Base-by-base conservation (phyloP, 352 stramenopile species). In the Achlya hypogyna region DNA sequence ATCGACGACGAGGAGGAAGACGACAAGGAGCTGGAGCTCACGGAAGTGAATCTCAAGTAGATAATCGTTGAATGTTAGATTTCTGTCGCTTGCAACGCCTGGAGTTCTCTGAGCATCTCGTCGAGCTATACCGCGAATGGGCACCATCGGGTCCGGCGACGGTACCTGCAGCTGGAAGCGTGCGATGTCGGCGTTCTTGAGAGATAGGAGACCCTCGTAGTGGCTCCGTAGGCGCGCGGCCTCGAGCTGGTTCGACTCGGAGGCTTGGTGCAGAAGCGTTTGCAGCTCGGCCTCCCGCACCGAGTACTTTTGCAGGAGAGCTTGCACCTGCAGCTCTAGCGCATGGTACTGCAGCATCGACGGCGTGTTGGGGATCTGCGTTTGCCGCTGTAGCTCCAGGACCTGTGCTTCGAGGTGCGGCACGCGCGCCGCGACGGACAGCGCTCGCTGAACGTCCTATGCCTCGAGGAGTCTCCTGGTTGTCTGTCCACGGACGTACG, bases 271-370 rank as follows among this genome's bases (percentile, higher is more conserved):
- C 1, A 94, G 71, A n/a, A 94, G 65, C 27, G 82, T 78, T 35
- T 90, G 77, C 20, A 94, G 73, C 40, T 94, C 85, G 5, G 81
- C 75, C 65, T 94, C 83, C 10, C 85, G 80, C 8, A 91, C 45
- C 40, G 82, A 69, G 51, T 94, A 75, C 63, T 91, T 94, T 51
- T 92, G 81, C 23, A 75, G 76, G 23, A 94, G 69, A 23, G 82
- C 89, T 47, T 87, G 82, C 35, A 94, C 78, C 27, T 89, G 74
- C 47, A 91, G 70, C 62, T 91, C 83, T 3, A 94, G 69, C 0
- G 78, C 82, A 22, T 78, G 74, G 53, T 90, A 91, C 65, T 91
- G 79, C 35, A 90, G 65, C 85, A 92, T 91, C 0, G 82, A 91
- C 25, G 83, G 85, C 9, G 84, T 89, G 25, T 75, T 78, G 23